These are phyloP conservation scores for Fusarium foetens DNA, from an alignment of 2,329 filamentous ascomycete genomes.

Conservation along the genomic window DNA sequence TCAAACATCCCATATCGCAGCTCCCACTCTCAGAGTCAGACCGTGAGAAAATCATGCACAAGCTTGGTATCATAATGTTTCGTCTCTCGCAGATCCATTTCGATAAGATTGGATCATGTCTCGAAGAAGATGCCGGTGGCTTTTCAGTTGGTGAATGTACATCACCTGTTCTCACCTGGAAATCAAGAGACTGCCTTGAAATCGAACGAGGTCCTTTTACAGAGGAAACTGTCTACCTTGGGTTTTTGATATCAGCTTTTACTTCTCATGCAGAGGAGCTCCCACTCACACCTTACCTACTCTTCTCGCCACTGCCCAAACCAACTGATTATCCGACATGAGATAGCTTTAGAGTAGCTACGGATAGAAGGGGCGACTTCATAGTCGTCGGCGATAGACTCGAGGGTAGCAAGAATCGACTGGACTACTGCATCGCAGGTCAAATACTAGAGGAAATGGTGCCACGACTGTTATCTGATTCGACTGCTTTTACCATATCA, in stretches of 20 bases:
- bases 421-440: not conserved
- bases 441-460: not conserved
- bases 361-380: not conserved
- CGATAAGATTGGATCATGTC: not conserved
- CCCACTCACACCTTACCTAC: not conserved
- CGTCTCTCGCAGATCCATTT: not conserved
- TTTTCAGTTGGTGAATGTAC: not conserved
- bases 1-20: not conserved
- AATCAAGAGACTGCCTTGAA: not conserved
- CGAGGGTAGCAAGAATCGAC: not conserved
- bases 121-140: not conserved
- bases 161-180: not conserved
- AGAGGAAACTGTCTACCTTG: fast-evolving
- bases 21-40: fast-evolving
- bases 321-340: not conserved
- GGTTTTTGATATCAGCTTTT: not conserved
- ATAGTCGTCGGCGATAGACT: not conserved
- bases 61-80: not conserved
- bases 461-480: fast-evolving
- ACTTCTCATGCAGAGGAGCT: not conserved
- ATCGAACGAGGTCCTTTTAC: not conserved
- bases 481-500: not conserved
- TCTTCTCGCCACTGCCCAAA: not conserved
- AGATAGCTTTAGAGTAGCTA: not conserved
- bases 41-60: fast-evolving